Conservation (phyloP, 805 yeast species). For the Ogataea siamensis region DNA sequence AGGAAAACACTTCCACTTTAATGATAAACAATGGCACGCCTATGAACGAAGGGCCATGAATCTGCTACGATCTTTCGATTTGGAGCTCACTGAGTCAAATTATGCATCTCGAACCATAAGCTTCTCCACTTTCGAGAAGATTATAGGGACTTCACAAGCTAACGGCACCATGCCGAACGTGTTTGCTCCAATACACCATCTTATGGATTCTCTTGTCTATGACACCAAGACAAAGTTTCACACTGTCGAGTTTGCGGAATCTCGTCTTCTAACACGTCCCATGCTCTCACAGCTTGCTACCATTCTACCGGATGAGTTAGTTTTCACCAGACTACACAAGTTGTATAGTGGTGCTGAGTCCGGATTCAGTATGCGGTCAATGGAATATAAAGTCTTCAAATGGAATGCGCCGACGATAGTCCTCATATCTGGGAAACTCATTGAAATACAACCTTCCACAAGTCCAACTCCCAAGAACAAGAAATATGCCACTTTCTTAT, state of each 20-base stretch:
- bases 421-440: slow-evolving; percentile 61
- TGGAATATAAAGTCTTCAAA: slow-evolving; percentile 79
- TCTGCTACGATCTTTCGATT: slow-evolving; percentile 50
- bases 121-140: slow-evolving; percentile 34
- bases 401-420: slow-evolving; percentile 88
- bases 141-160: slow-evolving; percentile 24
- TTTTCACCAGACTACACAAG: slow-evolving; percentile 50
- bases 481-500: slow-evolving; percentile 50
- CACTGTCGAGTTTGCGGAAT: slow-evolving; percentile 14
- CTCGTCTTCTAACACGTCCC: slow-evolving; percentile 41
- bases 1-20: slow-evolving; percentile 20
- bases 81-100: slow-evolving; percentile 31
- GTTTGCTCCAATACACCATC: slow-evolving; percentile 42
- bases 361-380: slow-evolving; percentile 86
- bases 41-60: slow-evolving; percentile 45
- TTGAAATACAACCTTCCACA: slow-evolving; percentile 26
- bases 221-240: slow-evolving; percentile 9
- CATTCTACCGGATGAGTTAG: slow-evolving; percentile 38
- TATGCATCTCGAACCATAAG: slow-evolving; percentile 21
- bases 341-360: slow-evolving; percentile 70
- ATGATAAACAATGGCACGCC: slow-evolving; percentile 37
- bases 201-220: slow-evolving; percentile 43
- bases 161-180: slow-evolving; percentile 41
- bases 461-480: slow-evolving; percentile 38
- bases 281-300: slow-evolving; percentile 39